Base-by-base conservation (phyloP, 768 basidiomycete species). In the Artomyces pyxidatus region DNA sequence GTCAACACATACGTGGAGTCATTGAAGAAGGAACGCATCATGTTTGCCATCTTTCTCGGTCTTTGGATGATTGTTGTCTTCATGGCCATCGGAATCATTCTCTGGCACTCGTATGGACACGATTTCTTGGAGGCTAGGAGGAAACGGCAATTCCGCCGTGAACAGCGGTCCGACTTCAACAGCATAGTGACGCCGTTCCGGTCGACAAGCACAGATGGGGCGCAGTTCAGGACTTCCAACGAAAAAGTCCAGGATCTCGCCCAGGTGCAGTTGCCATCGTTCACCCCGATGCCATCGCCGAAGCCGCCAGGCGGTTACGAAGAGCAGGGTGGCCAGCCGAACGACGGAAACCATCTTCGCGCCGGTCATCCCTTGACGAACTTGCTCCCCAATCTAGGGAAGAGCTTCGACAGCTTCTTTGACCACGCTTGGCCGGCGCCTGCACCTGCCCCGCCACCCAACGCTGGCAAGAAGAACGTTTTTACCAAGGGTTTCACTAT, bases 1-100 rank as follows among this genome's bases (percentile, higher is more conserved):
- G 77, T 97, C 56, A 68, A 78, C 42, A 71, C 77, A 9, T 97
- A 96, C 61, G 78, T 83, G 12, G 66, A 68, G 10, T 76, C 81
- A 17, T 70, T 98, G 56, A 73, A 80, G 68, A 83, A 84, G 62
- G 91, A 96, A 63, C 80, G 86, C 28, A 63, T 90, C 52, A 88
- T 91, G 73, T 96, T 95, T 62, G 63, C 64, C 2, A 72, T 94
- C 55, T 91, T 96, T 69, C 73, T 95, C 56, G 84, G 68, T 0
- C 69, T 97, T 2, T 98, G 93, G 92, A 76, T 68, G 16, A 35
- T 90, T 30, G 88, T 96, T 39, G 81, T 92, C 25, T 59, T 95
- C 50, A 85, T 94, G 76, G 94, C 78, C 12, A 60, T 90, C 25
- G 61, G 60, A 49, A 67, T 89, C 58, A 68, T 92, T 37, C 68